Percentiles rank a stretch among this genome's conserved stretches.
Evolutionary conservation across 441 rosid species (phyloP).

Genomic region (Pelargonium fulgidum): DNA sequence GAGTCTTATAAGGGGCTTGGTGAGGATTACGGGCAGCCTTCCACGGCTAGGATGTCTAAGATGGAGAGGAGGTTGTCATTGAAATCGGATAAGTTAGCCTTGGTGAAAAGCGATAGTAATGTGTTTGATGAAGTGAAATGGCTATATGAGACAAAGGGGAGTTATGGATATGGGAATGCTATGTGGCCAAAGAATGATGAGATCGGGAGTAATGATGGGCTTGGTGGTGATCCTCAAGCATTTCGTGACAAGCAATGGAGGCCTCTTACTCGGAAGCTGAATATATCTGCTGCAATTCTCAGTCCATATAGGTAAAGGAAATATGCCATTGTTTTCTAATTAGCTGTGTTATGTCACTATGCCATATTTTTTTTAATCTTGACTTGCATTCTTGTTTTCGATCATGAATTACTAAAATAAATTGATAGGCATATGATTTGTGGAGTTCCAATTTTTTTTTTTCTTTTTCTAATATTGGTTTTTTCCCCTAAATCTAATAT

Average conservation of each 20-base stretch:
- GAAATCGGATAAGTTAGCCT: constrained; percentile 21
- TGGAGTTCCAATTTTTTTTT: not conserved
- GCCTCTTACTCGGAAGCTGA: constrained; percentile 39
- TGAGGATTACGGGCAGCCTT: constrained; percentile 3
- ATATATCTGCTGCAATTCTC: constrained; percentile 34
- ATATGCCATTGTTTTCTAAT: not conserved
- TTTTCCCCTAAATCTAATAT: no score
- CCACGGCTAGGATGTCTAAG: constrained; percentile 13
- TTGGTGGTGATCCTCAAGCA: constrained; percentile 21
- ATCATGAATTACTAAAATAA: not conserved
- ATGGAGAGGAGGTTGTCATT: constrained; percentile 26
- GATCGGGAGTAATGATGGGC: constrained; percentile 22
- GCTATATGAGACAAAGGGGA: constrained; percentile 35
- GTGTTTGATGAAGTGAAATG: constrained; percentile 39
- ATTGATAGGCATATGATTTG: not conserved
- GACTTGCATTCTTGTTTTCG: not conserved
- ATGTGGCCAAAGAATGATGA: constrained; percentile 33
- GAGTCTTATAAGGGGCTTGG: constrained; percentile 31
- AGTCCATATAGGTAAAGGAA: constrained; percentile 39
- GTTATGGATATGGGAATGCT: constrained; percentile 47
- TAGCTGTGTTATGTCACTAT: not conserved
- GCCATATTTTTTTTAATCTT: not conserved
- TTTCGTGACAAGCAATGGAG: constrained; percentile 39
- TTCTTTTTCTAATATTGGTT: no score
- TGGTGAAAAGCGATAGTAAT: constrained; percentile 20